Conservation (phyloP, 2,329 filamentous ascomycete genomes). For the Ophiosphaerella korrae region DNA sequence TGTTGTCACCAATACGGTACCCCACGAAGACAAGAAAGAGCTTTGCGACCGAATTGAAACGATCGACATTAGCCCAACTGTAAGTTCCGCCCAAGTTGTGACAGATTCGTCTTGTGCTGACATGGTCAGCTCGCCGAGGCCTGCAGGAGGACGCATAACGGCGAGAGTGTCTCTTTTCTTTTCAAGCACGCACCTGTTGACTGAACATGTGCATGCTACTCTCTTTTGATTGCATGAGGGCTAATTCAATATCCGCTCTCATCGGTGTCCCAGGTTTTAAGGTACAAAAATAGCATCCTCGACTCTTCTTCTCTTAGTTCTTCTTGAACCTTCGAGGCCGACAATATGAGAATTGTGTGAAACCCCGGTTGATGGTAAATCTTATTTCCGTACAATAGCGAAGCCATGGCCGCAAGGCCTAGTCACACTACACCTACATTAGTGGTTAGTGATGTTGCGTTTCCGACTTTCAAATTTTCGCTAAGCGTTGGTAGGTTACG, state of each 20-base stretch:
- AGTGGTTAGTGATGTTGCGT: slow-evolving; percentile 20
- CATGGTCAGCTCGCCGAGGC: slow-evolving; percentile 65
- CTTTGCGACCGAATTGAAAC: slow-evolving; percentile 81
- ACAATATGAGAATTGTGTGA: no score
- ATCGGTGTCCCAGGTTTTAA: slow-evolving; percentile 24
- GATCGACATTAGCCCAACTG: slow-evolving; percentile 87
- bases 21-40: slow-evolving; percentile 78
- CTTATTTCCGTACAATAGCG: slow-evolving; percentile 10
- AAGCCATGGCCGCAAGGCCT: slow-evolving; percentile 20
- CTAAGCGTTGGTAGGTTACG: slow-evolving; percentile 16
- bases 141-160: slow-evolving; percentile 74
- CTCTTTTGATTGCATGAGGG: slow-evolving; percentile 3
- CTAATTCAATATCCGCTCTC: slow-evolving; percentile 2
- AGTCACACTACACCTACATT: slow-evolving; percentile 18
- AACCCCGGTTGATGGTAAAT: slow-evolving; percentile 4
- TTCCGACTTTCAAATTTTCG: slow-evolving; percentile 10
- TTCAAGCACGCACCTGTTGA: slow-evolving; percentile 69
- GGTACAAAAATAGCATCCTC: slow-evolving; percentile 9
- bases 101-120: slow-evolving; percentile 13
- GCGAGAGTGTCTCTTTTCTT: slow-evolving; percentile 70
- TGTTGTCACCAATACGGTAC: slow-evolving; percentile 90
- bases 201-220: slow-evolving; percentile 10
- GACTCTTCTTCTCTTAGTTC: not conserved
- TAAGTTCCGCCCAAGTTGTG: slow-evolving; percentile 36
- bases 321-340: no score